Evolutionary conservation across 2,329 filamentous ascomycete species (phyloP).

Genomic region (Endoconidiophora polonica): DNA sequence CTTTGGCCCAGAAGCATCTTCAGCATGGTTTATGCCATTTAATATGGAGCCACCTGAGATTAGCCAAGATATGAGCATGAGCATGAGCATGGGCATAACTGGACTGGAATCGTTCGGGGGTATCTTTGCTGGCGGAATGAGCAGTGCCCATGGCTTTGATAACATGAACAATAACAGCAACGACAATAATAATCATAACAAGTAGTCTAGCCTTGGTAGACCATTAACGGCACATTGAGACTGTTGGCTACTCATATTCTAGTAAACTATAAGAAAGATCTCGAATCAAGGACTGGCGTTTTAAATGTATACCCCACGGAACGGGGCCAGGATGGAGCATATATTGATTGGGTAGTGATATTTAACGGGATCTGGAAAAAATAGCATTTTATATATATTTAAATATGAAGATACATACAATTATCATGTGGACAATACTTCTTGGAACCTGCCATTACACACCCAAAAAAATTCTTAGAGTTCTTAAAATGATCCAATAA

Average conservation of each 20-base stretch:
- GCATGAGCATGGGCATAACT: conserved; percentile 20
- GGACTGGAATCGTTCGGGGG: conserved; percentile 32
- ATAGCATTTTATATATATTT: too few relatives aligned
- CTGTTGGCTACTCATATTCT: neutral
- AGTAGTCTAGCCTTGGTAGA: neutral
- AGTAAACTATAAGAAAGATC: neutral
- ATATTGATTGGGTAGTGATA: conserved; percentile 1
- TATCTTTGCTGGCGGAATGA: conserved; percentile 29
- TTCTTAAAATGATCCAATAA: too few relatives aligned
- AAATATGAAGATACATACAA: too few relatives aligned
- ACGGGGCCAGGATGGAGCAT: neutral
- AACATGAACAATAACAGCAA: neutral
- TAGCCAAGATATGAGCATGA: conserved; percentile 29
- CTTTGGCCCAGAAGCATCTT: conserved; percentile 31
- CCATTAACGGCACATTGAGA: too few relatives aligned
- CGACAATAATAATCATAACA: neutral
- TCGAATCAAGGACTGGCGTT: neutral
- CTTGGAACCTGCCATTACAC: too few relatives aligned
- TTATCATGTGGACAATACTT: too few relatives aligned
- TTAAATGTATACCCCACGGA: neutral
- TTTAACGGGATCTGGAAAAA: too few relatives aligned
- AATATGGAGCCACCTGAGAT: conserved; percentile 66
- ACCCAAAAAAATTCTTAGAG: too few relatives aligned
- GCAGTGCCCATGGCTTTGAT: conserved; percentile 22
- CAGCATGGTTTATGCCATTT: conserved; percentile 86